Evolutionary conservation across 371 early-diverging fungal species (phyloP).

Genomic region (Nematocida sp.): DNA sequence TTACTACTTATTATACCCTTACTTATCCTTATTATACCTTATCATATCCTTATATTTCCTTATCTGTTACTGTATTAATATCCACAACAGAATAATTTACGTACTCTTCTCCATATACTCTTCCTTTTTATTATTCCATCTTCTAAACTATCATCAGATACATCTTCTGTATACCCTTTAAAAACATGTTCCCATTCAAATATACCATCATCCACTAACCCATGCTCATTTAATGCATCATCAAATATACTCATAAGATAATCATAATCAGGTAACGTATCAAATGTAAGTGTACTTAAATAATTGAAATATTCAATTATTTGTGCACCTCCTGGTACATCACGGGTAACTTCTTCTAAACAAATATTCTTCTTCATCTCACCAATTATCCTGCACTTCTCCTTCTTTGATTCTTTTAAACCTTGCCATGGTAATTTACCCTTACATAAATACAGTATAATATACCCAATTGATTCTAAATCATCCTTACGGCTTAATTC

Average conservation of each 20-base stretch:
- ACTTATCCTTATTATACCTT: no score
- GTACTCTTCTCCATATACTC: neutral
- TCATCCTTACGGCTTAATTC: constrained; percentile 99
- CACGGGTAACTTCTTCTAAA: constrained; percentile 84
- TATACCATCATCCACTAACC: constrained; percentile 61
- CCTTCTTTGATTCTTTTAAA: constrained; percentile 88
- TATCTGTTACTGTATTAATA: neutral
- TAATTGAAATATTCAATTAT: constrained; percentile 83
- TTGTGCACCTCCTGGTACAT: constrained; percentile 87
- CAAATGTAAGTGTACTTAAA: constrained; percentile 87
- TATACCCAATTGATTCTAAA: constrained; percentile 93
- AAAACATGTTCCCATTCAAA: constrained; percentile 66
- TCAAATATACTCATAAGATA: constrained; percentile 90
- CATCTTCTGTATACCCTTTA: constrained; percentile 27
- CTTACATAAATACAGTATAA: constrained; percentile 95
- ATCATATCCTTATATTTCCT: no score
- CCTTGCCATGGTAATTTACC: constrained; percentile 99
- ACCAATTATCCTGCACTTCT: constrained; percentile 97
- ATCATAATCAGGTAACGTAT: constrained; percentile 94
- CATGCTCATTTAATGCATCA: constrained; percentile 85
- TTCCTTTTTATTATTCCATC: constrained; percentile 35
- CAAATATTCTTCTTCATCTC: constrained; percentile 96
- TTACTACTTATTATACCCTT: no score
- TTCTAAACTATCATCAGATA: constrained; percentile 39
- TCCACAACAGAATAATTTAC: neutral